Percentiles rank a stretch among this genome's conserved stretches.
Evolutionary conservation across 2,329 filamentous ascomycete genomes (phyloP).

Genomic region (Penicillium sp.): DNA sequence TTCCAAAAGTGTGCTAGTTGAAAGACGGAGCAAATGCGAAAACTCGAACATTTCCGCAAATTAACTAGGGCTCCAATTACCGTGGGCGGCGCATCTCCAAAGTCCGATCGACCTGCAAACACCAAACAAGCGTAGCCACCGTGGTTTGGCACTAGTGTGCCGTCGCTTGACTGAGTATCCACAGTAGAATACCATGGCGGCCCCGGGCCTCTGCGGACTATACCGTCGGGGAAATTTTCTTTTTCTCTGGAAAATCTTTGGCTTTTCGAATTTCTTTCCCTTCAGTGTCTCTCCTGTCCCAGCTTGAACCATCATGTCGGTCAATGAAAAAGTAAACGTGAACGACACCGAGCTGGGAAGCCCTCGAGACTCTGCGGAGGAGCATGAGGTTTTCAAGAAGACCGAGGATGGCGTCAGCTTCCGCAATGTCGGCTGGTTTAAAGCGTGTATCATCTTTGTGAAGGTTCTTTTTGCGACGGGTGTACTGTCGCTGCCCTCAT

Average conservation of each 20-base stretch:
- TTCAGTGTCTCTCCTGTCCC: neutral
- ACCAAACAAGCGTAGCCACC: neutral
- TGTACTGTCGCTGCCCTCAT: constrained; percentile 49
- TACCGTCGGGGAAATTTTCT: neutral
- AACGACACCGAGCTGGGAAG: constrained; percentile 4
- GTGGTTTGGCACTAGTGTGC: neutral
- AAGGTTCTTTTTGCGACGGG: constrained; percentile 52
- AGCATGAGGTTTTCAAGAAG: constrained; percentile 49
- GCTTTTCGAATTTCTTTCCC: neutral
- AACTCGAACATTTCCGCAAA: neutral
- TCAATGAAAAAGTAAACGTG: neutral
- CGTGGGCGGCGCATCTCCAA: neutral
- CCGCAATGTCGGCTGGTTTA: constrained; percentile 51
- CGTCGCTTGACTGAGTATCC: neutral
- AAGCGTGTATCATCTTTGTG: constrained; percentile 50
- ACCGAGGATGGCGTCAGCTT: constrained; percentile 49
- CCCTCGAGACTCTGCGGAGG: constrained; percentile 6
- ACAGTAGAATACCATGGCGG: neutral
- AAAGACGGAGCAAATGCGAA: neutral
- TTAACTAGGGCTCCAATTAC: neutral
- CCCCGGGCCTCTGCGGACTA: neutral
- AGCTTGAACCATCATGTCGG: neutral
- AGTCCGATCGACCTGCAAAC: neutral
- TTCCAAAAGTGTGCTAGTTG: no score
- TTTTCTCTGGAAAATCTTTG: neutral